Evolutionary conservation across 1,284 basidiomycete species (phyloP).

Genomic region (Papiliotrema laurentii): DNA sequence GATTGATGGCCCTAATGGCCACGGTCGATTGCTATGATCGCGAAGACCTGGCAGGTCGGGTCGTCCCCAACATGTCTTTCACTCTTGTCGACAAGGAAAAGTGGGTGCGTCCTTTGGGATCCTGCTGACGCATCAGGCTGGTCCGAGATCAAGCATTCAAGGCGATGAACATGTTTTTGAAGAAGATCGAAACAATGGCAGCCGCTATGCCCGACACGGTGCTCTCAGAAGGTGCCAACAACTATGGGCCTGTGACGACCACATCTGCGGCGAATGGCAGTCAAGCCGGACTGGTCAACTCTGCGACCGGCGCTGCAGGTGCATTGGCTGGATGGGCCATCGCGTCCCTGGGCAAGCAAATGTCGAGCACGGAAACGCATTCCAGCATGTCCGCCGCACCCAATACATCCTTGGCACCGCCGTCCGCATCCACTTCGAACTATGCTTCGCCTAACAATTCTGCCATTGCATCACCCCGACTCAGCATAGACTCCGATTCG

Average conservation of each 20-base stretch:
- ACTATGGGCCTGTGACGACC: conserved; percentile 43
- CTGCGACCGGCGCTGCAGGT: conserved; percentile 82
- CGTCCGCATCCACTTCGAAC: conserved; percentile 7
- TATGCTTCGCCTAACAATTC: conserved; percentile 5
- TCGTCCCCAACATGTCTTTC: conserved; percentile 77
- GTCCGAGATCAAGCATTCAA: conserved; percentile 94
- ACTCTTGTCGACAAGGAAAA: conserved; percentile 85
- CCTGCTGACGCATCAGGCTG: conserved; percentile 53
- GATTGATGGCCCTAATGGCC: conserved; percentile 93
- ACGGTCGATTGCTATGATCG: conserved; percentile 84
- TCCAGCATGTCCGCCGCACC: conserved; percentile 54
- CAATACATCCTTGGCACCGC: conserved; percentile 13
- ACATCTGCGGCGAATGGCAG: conserved; percentile 45
- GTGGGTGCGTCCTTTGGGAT: conserved; percentile 49
- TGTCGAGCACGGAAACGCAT: conserved; percentile 67
- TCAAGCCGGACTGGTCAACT: conserved; percentile 64
- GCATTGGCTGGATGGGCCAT: conserved; percentile 92
- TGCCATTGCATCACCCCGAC: conserved; percentile 18
- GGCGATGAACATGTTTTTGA: conserved; percentile 78
- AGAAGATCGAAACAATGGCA: conserved; percentile 72
- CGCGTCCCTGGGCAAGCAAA: conserved; percentile 75
- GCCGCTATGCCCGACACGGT: conserved; percentile 73
- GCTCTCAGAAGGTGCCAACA: conserved; percentile 43
- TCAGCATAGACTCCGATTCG: conserved; percentile 12
- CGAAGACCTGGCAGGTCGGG: conserved; percentile 83